phyloP scores from a whole-genome alignment of 305 asterid species.

The Fraxinus sp. region DNA sequence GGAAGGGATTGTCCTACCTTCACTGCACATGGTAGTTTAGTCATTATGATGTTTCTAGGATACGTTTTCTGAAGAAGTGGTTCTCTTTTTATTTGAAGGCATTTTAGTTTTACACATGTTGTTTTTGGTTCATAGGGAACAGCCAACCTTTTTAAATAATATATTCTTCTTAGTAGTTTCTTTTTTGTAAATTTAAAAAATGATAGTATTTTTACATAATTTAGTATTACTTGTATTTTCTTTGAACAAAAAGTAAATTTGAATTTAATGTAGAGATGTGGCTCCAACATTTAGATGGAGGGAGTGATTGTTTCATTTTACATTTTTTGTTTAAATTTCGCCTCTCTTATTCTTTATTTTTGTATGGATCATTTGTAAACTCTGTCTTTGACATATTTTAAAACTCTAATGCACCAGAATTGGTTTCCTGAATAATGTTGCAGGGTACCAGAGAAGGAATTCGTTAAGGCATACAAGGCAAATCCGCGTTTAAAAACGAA shows the following conservation, averaged over 20 bases:
- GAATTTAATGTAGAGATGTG: slow-evolving; percentile 18
- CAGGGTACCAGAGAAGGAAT: slow-evolving; percentile 95
- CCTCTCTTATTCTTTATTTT: slow-evolving; percentile 21
- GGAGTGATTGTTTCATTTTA: slow-evolving; percentile 13
- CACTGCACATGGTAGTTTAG: slow-evolving; percentile 80
- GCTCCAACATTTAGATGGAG: background rate
- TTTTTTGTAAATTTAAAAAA: slow-evolving; percentile 4
- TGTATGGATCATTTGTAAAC: slow-evolving; percentile 13
- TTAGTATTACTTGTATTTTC: slow-evolving; percentile 11
- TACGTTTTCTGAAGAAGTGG: slow-evolving; percentile 11
- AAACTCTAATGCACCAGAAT: background rate
- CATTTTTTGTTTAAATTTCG: slow-evolving; percentile 7
- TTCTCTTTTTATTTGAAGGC: slow-evolving; percentile 9
- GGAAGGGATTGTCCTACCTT: slow-evolving; percentile 93
- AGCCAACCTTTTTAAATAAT: slow-evolving; percentile 19
- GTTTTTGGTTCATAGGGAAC: slow-evolving; percentile 23
- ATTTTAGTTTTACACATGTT: slow-evolving; percentile 5
- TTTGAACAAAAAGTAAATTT: slow-evolving; percentile 21
- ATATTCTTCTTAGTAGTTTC: slow-evolving; percentile 5
- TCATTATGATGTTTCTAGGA: slow-evolving; percentile 22
- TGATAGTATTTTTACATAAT: background rate
- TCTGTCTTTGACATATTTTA: background rate
- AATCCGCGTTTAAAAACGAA: slow-evolving; percentile 83
- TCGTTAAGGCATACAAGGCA: slow-evolving; percentile 78
- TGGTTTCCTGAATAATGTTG: slow-evolving; percentile 28